Base-by-base conservation (phyloP, 768 basidiomycete genomes). In the Collybia sp. region DNA sequence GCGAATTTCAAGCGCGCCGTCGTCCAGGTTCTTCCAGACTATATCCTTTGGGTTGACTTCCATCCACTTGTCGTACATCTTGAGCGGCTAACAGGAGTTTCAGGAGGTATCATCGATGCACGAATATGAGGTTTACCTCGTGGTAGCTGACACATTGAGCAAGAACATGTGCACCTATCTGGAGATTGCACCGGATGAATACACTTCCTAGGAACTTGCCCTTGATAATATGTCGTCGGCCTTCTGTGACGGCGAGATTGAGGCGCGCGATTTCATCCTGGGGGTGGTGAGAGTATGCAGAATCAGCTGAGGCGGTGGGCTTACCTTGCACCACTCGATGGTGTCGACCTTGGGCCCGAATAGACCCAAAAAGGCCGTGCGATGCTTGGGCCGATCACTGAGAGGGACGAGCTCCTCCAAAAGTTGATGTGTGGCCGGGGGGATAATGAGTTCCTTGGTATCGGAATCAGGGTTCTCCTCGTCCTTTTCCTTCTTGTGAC, bases 131-230 rank as follows among this genome's bases (percentile, higher is more conserved):
- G 12, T 55, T 35, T 49, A 76, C 75, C 58, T 71, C 63, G 42
- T 81, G 76, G 53, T 78, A 73, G 46, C 72, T 72, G 20, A 82
- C 58, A 49, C 74, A 77, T 60, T 87, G 84, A 1, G 75, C 72
- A 11, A 85, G 73, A 48, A 88, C 77, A 59, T 86, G 84, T 0
- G 85, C 86, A 3, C 83, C 85, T 55, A 87, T 77, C 59, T 87
- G 85, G 41, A 82, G 69, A 58, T 86, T 81, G 64, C 83, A 83
- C 34, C 75, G 73, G 45, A 87, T 77, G 63, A 88, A 86, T 0
- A 70, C 77, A 48, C 73, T 72, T 5, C 78, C 79, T 30, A 78
- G 51, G 40, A 76, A 76, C 53, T 74, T 76, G 1, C 69, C 70
- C 46, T 72, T 61, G 6, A 59, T 50, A 13, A 72, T 57, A 9